These are phyloP conservation scores for Aspergillus viridinutans DNA, from an alignment of 2,329 filamentous ascomycete species.

Conservation along the genomic window DNA sequence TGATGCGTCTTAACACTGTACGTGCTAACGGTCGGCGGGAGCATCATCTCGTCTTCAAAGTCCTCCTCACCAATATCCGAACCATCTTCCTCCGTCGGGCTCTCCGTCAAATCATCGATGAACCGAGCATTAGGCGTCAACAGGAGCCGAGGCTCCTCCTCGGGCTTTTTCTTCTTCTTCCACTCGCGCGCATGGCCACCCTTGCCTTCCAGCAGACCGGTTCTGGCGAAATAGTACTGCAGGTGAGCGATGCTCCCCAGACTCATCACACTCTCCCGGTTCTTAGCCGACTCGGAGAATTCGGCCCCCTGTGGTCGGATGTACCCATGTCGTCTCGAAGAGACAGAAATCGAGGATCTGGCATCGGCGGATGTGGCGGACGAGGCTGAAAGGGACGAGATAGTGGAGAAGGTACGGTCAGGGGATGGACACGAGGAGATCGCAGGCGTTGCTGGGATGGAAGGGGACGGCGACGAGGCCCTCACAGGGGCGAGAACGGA, in stretches of 20 bases:
- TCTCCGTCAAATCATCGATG: slow-evolving; percentile 46
- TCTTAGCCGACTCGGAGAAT: slow-evolving; percentile 85
- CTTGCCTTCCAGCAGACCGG: slow-evolving; percentile 88
- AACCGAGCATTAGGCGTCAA: slow-evolving; percentile 38
- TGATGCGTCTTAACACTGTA: slow-evolving; percentile 82
- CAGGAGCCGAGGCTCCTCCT: slow-evolving; percentile 39
- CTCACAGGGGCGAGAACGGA: slow-evolving; percentile 23
- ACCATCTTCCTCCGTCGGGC: slow-evolving; percentile 43
- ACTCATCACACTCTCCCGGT: slow-evolving; percentile 91
- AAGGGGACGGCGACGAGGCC: slow-evolving; percentile 38
- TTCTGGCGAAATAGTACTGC: slow-evolving; percentile 97
- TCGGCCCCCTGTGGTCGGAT: slow-evolving; percentile 81
- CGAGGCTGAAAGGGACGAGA: slow-evolving; percentile 43
- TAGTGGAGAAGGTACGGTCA: slow-evolving; percentile 43
- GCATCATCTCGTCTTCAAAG: slow-evolving; percentile 68
- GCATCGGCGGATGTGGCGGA: slow-evolving; percentile 42
- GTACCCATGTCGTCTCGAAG: slow-evolving; percentile 67
- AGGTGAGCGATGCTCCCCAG: slow-evolving; percentile 94
- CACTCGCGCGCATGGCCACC: slow-evolving; percentile 77
- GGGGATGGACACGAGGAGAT: slow-evolving; percentile 43
- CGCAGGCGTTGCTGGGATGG: slow-evolving; percentile 39
- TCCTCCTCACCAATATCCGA: slow-evolving; percentile 45
- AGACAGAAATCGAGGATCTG: slow-evolving; percentile 40
- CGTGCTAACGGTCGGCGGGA: slow-evolving; percentile 95
- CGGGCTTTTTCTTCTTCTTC: slow-evolving; percentile 46